Evolutionary conservation across 2,329 filamentous ascomycete species (phyloP), one percentile per base, ranked within the genome.

Genomic region (Pyrenochaeta sp.): DNA sequence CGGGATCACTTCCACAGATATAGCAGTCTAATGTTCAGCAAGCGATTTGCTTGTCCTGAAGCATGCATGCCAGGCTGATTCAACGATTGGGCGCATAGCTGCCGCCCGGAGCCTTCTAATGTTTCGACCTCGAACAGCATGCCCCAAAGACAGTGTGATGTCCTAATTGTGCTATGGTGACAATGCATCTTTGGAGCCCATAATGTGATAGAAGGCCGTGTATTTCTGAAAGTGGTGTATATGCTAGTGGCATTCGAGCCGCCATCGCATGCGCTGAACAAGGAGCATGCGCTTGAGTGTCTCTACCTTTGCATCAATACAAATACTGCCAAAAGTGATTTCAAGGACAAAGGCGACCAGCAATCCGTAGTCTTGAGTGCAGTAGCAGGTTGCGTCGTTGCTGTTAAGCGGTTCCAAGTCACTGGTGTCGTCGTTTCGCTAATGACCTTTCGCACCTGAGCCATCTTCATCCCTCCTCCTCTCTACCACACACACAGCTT

Each of bases 71-170:
- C 67, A 65, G 59, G 52, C 61, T 51, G 40, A 47, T 50, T 61
- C 61, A 49, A 54, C 65, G 51, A 71, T 72, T 71, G 71, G 74
- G 68, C 66, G 66, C 67, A 68, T 69, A 71, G 64, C 60, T 71
- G 71, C 62, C 66, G 67, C 70, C 61, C 68, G 60, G 67, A 65
- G 56, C 58, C 65, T 65, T 68, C 61, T 60, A 58, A 65, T 68
- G 73, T 72, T 72, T 70, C 68, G 68, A 68, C 61, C 54, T 67
- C 62, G 52, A 67, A 52, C 61, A 65, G 61, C 63, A 68, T 60
- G 67, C 66, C 60, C 62, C 61, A 66, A 62, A 66, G 48, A 61
- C 55, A 64, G 57, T 55, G 52, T 39, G 58, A 59, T 49, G 52
- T 43, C 54, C 67, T 53, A 54, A 50, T 50, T 53, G 61, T 58